Percentiles rank a stretch among this genome's conserved stretches.
phyloP scores from a whole-genome alignment of 106 monocot species.

The Narthecium ossifragum region DNA sequence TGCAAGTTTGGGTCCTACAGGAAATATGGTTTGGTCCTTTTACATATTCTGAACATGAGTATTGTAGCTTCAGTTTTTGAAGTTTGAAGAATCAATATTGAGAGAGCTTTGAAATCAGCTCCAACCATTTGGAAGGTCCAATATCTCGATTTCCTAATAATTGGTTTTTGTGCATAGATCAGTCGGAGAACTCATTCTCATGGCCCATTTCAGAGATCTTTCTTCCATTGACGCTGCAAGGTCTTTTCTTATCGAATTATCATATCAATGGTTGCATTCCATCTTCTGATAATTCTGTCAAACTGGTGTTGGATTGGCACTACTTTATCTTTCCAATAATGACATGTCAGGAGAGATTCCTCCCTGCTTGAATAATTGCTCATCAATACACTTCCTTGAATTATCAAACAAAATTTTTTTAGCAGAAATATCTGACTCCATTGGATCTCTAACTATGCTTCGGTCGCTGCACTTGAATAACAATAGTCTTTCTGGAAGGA shows the following conservation, averaged over 20 bases:
- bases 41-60: too few species aligned
- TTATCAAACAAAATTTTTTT: conserved; percentile 15
- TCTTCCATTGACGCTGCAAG: neutral
- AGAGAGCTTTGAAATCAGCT: neutral
- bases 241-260: neutral
- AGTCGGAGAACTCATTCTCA: conserved; percentile 5
- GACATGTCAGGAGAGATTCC: conserved; percentile 16
- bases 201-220: neutral
- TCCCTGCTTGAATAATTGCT: conserved; percentile 2
- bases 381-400: neutral
- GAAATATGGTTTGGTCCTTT: too few species aligned
- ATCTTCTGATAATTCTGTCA: neutral
- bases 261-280: conserved; percentile 5
- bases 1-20: too few species aligned
- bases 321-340: conserved; percentile 24
- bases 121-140: neutral
- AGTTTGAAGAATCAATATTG: too few species aligned
- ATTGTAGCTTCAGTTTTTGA: too few species aligned
- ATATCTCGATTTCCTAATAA: neutral
- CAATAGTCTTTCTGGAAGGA: conserved; percentile 6
- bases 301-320: neutral
- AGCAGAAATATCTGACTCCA: conserved; percentile 12
- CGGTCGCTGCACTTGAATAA: conserved; percentile 7
- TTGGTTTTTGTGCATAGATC: neutral
- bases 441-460: conserved; percentile 1